Conservation (phyloP, 306 rosid genomes). For the Geum urbanum region DNA sequence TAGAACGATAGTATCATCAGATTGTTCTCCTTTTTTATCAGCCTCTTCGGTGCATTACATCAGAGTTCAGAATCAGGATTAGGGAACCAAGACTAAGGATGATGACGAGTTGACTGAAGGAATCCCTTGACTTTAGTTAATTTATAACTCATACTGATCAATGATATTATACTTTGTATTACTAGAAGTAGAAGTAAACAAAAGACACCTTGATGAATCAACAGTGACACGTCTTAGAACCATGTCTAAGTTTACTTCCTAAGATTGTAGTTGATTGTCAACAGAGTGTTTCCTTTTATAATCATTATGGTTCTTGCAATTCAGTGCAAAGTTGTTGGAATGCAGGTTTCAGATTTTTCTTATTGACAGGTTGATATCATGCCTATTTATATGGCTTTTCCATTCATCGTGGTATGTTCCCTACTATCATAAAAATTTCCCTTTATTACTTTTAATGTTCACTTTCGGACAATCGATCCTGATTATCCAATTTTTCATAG, state of each 20-base stretch:
- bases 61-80: background rate
- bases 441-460: background rate
- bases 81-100: background rate
- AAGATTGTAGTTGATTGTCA: background rate
- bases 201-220: background rate
- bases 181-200: background rate
- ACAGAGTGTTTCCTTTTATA: background rate
- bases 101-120: background rate
- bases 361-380: slow-evolving; percentile 87
- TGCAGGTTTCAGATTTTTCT: slow-evolving; percentile 89
- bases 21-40: background rate
- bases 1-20: background rate
- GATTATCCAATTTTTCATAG: slow-evolving; percentile 11
- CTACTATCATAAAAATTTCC: slow-evolving; percentile 8
- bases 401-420: slow-evolving; percentile 77
- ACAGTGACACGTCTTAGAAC: background rate
- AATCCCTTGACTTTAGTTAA: background rate
- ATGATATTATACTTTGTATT: background rate
- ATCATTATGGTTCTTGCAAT: slow-evolving; percentile 2
- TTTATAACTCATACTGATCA: background rate
- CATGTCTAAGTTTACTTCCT: background rate
- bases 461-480: slow-evolving; percentile 14
- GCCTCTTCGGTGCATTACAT: background rate
- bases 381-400: slow-evolving; percentile 84
- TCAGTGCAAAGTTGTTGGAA: slow-evolving; percentile 13